Evolutionary conservation across 2,329 filamentous ascomycete species (phyloP), one percentile per base, ranked within the genome.

Genomic region (Cladophialophora yegresii): DNA sequence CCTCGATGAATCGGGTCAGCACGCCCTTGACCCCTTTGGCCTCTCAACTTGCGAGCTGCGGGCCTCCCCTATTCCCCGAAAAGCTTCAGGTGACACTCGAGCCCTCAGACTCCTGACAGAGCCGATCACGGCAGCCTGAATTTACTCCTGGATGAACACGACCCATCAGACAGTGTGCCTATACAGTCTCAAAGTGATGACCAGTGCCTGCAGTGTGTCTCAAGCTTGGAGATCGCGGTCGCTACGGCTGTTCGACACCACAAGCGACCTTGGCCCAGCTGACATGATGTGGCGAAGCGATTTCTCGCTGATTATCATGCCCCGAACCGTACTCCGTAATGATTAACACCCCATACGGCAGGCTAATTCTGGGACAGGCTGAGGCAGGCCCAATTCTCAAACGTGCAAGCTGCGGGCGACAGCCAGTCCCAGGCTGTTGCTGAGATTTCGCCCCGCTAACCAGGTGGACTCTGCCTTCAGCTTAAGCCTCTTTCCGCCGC

Each of bases 281-380:
- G 51, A 54, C 51, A 54, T 54, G 51, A 54, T 33, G 51, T 10
- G 23, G 51, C 51, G 51, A 54, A 32, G 51, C 51, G 28, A 54
- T 54, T 54, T 30, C 51, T 26, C 26, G 26, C 22, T 54, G 51
- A 50, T 50, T 50, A 50, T 20, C 20, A 50, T 50, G 47, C 47
- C 47, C 22, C 47, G 47, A 50, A 28, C 47, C 47, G 51, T 20
- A 32, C 32, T 54, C 47, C 47, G 51, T 20, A 32, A 54, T 54
- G 51, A 54, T 54, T 51, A 26, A 54, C 16, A n/a, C 12, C 8
- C 51, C 28, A 33, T 54, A 50, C 26, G 47, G 22, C 47, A 26
- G 20, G 47, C 47, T 50, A 50, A 50, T 26, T 50, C 47, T 50
- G 47, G 47, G 26, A 23, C 47, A n/a, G 36, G 13, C 36, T 20